Base-by-base conservation (phyloP, 441 rosid species). In the Erodium texanum region DNA sequence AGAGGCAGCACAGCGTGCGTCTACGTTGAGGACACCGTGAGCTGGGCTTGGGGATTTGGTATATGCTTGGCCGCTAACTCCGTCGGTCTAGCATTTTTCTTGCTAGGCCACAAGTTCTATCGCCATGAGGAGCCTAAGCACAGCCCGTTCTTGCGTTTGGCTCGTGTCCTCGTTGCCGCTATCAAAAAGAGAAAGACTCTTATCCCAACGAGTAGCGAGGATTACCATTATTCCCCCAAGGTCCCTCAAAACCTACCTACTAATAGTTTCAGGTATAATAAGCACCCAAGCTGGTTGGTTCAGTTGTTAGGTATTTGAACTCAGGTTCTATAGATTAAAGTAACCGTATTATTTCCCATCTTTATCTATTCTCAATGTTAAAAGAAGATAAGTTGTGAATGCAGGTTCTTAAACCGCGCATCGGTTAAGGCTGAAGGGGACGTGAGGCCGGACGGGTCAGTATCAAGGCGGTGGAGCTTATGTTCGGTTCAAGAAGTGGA, bases 11-110 rank as follows among this genome's bases (percentile, higher is more conserved):
- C 85, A 0, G 77, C 70, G 2, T 34, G 85, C 48, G 82, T 83
- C 0, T 82, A 83, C 14, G 8, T 79, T 1, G 75, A 84, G 54
- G 86, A 84, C 16, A 83, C 77, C 12, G 66, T 76, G 36, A 77
- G 86, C 38, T 85, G 89, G 89, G 70, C 32, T 3, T 10, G 83
- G 8, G 94, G 89, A 1, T 85, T 72, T 22, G 80, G 83, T 6
- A 36, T 86, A 0, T 81, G 78, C 7, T 12, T 38, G 0, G 79
- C 58, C 10, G 77, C 62, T 45, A 80, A 75, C 50, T 56, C 76
- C 4, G 11, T 82, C 16, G 86, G 84, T 3, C 67, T 77, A 8
- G 20, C 62, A 0, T 11, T 83, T 59, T 75, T 86, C 48, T 3
- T 82, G 7, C 7, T 7, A 0, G 87, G 91, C 18, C 73, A 22